phyloP scores from a whole-genome alignment of 208 protist species.

The Acanthamoeba quina region DNA sequence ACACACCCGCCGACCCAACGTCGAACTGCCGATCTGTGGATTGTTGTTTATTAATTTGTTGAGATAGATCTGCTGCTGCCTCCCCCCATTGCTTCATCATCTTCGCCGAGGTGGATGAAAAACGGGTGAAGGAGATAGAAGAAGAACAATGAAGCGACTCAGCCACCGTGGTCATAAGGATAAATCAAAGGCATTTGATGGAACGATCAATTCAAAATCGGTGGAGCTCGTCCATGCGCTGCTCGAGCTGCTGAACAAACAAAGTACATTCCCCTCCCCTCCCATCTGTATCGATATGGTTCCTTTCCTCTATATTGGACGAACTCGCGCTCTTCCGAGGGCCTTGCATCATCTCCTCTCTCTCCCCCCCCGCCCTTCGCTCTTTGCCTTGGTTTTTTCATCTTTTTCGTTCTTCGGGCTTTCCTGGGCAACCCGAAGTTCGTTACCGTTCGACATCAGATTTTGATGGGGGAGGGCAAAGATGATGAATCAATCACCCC shows the following conservation, averaged over 20 bases:
- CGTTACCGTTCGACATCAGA: neutral
- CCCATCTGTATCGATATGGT: neutral
- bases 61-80: neutral
- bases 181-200: constrained; percentile 68
- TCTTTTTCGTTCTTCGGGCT: neutral
- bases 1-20: too few relatives aligned
- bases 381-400: neutral
- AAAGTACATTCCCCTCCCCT: neutral
- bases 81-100: neutral
- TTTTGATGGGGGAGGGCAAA: too few relatives aligned
- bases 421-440: neutral
- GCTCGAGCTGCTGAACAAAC: constrained; percentile 60
- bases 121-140: neutral
- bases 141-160: constrained; percentile 15
- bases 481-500: too few relatives aligned
- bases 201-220: constrained; percentile 34
- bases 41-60: neutral
- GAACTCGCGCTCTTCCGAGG: neutral
- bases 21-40: too few relatives aligned
- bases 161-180: constrained; percentile 5
- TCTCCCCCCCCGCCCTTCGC: neutral
- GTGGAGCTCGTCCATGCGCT: constrained; percentile 9
- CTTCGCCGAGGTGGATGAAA: neutral
- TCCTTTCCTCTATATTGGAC: neutral
- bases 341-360: neutral